Evolutionary conservation across 2,329 filamentous ascomycete genomes (phyloP), one percentile per base, ranked within the genome.

Genomic region (Geosmithia flava): DNA sequence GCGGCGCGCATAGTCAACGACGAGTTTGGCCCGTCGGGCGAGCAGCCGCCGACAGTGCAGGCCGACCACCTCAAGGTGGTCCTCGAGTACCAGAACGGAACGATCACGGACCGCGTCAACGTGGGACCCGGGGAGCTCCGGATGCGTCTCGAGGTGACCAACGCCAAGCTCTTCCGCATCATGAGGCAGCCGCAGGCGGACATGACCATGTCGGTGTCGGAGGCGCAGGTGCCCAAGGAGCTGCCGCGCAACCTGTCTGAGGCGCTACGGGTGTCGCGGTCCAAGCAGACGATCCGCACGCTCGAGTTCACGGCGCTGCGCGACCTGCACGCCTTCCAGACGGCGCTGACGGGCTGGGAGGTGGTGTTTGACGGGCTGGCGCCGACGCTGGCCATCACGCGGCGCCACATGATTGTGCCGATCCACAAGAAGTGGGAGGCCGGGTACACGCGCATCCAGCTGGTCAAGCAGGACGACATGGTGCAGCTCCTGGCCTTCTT

Each of bases 341-440:
- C 74, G 45, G 85, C 87, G 2, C 69, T 95, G 49, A 95, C 88
- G 0, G 87, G 89, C 0, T 94, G 85, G 63, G 72, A 72, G 23
- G 87, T 95, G 16, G 67, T 85, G 7, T 89, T 83, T 54, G 85
- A 88, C 59, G 80, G 80, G 7, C 65, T 86, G 47, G 87, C 87
- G 6, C 71, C 76, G 7, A 81, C 80, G 0, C 87, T 95, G 62
- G 81, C 84, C 50, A 95, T 95, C 54, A 82, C 89, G 1, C 81
- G 89, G 29, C 80, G 87, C 45, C 79, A 87, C 54, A 93, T 90
- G 83, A 87, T 95, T 13, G 87, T 95, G 16, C 87, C 87, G 0
- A 91, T 95, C 54, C 86, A 94, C 68, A 95, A 95, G 68, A 93
- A 93, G 63, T 94, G 87, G 87, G 88, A 94, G 59, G 86, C 89